A percentile compares a stretch with the other conserved stretches of the same genome.
Conservation (phyloP, 768 basidiomycete genomes). For the Basidioascus undulatus region DNA sequence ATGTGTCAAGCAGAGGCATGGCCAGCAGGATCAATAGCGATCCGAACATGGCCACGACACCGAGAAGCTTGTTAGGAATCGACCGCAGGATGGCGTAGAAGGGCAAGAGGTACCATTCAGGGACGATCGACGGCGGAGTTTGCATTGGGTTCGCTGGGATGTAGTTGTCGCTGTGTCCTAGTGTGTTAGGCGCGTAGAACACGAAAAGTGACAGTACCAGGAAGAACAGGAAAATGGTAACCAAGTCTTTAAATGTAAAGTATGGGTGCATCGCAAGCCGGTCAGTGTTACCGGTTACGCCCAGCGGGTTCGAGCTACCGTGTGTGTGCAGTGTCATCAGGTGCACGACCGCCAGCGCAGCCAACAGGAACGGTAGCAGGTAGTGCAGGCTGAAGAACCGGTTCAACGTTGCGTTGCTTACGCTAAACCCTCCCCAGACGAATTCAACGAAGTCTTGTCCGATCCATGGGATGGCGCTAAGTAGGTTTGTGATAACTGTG, state of each 20-base stretch:
- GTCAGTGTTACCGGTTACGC: slow-evolving; percentile 8
- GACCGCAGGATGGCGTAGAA: slow-evolving; percentile 11
- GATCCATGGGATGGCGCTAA: slow-evolving; percentile 5
- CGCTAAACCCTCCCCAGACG: slow-evolving; percentile 1
- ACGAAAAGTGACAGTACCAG: slow-evolving; percentile 7
- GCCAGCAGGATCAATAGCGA: slow-evolving; percentile 10
- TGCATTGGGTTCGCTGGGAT: slow-evolving; percentile 12
- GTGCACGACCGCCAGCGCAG: slow-evolving; percentile 1
- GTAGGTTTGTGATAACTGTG: slow-evolving; percentile 5
- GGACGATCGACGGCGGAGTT: slow-evolving; percentile 9
- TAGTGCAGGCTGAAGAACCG: slow-evolving; percentile 2
- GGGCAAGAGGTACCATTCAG: slow-evolving; percentile 6
- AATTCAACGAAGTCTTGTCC: slow-evolving; percentile 4
- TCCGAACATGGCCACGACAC: slow-evolving; percentile 8
- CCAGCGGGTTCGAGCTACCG: slow-evolving; percentile 5
- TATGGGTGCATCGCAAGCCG: slow-evolving; percentile 8
- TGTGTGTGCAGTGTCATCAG: slow-evolving; percentile 1
- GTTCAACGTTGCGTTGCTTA: slow-evolving; percentile 1
- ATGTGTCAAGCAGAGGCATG: slow-evolving; percentile 12
- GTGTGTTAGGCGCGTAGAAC: slow-evolving; percentile 10
- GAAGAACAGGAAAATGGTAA: slow-evolving; percentile 11
- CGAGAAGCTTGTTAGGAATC: slow-evolving; percentile 12
- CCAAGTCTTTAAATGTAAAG: slow-evolving; percentile 10
- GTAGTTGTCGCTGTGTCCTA: slow-evolving; percentile 12
- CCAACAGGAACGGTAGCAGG: slow-evolving; percentile 3